A percentile compares a stretch with the other conserved stretches of the same genome.
phyloP scores from a whole-genome alignment of 106 monocot species.

The Apostasia shenzhenica region DNA sequence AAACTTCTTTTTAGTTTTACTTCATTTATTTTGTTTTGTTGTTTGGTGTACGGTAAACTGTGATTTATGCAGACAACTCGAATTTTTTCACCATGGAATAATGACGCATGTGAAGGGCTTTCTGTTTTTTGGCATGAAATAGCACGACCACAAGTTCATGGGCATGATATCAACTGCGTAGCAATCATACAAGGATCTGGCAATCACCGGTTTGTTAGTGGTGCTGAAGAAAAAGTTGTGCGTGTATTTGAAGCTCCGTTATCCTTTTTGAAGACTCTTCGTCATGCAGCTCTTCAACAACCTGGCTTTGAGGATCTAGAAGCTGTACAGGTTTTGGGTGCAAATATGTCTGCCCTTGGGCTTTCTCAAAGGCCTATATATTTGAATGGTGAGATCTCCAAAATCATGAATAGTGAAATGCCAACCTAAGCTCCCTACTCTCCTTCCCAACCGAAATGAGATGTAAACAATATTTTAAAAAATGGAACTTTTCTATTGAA shows the following conservation, averaged over 20 bases:
- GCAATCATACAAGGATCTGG: slow-evolving; percentile 62
- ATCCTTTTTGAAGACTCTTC: slow-evolving; percentile 88
- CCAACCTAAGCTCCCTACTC: no score
- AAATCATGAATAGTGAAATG: background rate
- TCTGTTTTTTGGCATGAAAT: slow-evolving; percentile 76
- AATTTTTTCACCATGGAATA: slow-evolving; percentile 78
- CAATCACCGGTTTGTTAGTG: slow-evolving; percentile 91
- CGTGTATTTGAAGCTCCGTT: slow-evolving; percentile 95
- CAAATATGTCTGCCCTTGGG: slow-evolving; percentile 99
- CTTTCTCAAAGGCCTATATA: slow-evolving; percentile 98
- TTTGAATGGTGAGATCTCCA: slow-evolving; percentile 36
- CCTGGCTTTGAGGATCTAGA: slow-evolving; percentile 36
- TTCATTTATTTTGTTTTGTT: background rate
- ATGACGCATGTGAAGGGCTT: slow-evolving; percentile 14
- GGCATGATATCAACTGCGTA: slow-evolving; percentile 96
- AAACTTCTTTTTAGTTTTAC: background rate
- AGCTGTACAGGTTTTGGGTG: slow-evolving; percentile 74
- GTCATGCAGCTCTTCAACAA: slow-evolving; percentile 33
- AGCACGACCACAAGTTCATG: slow-evolving; percentile 97
- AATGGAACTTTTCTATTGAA: no score
- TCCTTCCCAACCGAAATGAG: no score
- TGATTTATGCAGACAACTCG: slow-evolving; percentile 60
- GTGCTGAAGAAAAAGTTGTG: slow-evolving; percentile 97
- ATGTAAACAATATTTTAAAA: no score
- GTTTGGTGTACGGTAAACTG: background rate